Base-by-base conservation (phyloP, 768 basidiomycete genomes). In the Dioszegia crocea region DNA sequence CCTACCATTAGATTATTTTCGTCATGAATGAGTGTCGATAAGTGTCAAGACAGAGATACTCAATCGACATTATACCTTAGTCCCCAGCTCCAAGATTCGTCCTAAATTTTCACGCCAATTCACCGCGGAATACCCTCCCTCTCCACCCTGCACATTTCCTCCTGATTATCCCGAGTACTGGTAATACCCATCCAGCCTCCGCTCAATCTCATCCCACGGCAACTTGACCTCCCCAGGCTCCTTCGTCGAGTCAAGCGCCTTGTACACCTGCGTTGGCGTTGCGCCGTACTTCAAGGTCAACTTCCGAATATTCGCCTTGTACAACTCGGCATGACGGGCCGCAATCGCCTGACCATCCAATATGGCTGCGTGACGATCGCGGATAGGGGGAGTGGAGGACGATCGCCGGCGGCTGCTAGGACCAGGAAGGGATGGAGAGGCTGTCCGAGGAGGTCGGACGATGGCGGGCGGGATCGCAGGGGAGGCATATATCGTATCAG, bases 191-290 rank as follows among this genome's bases (percentile, higher is more conserved):
- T 36, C 38, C 38, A 63, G 40, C 36, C 56, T 24, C 44, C 40
- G 17, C 47, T 59, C 57, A 30, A 63, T 51, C 30, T 63, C 61
- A 11, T 16, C 23, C 61, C 56, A 59, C 45, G 52, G 33, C 41
- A 56, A 17, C 24, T 41, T 43, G 10, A 23, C 38, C 41, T 48
- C 30, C 27, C 36, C 33, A 11, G 33, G 23, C 49, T n/a, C 27
- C 49, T 31, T 33, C 19, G 21, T 16, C 29, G 24, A 19, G 17
- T 41, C 50, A 23, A 63, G 24, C 16, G 52, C 45, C 24, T 36
- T 44, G 19, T 47, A 26, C 17, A 63, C 16, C 14, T 43, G 44
- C 26, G 16, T 43, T 11, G 57, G 52, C n/a, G 16, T 36, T 11
- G 50, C 26, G 3, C 33, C 36, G 33, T 63, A 63, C 41, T 54